Percentiles rank a stretch among this genome's conserved stretches.
Conservation (phyloP, 352 stramenopile species). For the Lagenidium sp. region DNA sequence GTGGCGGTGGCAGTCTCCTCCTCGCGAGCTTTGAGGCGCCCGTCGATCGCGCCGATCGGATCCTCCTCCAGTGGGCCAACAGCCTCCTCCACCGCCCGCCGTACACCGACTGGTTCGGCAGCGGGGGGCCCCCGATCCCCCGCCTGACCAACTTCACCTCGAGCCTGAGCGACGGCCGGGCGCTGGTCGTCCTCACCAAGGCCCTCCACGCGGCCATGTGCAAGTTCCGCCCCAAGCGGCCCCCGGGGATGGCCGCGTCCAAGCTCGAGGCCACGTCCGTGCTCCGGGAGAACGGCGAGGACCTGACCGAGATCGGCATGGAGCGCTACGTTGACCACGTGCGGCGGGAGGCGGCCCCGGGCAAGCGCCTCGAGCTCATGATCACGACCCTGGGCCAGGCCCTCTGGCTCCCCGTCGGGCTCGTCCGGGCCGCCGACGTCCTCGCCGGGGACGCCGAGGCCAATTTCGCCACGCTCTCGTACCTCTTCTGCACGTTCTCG, state of each 20-base stretch:
- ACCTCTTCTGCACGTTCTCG: conserved; percentile 59
- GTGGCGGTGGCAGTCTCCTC: no score
- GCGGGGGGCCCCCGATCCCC: no score
- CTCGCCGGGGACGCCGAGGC: conserved; percentile 59
- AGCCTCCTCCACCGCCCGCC: conserved; percentile 29
- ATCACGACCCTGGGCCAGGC: conserved; percentile 60
- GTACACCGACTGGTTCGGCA: conserved; percentile 36
- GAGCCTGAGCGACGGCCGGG: conserved; percentile 50
- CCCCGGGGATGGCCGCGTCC: conserved; percentile 13
- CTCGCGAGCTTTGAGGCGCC: conserved; percentile 33
- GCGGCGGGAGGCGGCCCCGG: conserved; percentile 26
- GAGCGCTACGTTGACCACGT: conserved; percentile 69
- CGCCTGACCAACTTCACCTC: conserved; percentile 62
- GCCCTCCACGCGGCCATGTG: conserved; percentile 60
- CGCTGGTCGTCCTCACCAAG: conserved; percentile 48
- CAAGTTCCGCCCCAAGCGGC: conserved; percentile 26
- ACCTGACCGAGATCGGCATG: conserved; percentile 71
- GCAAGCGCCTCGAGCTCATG: conserved; percentile 63
- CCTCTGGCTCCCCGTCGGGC: conserved; percentile 51
- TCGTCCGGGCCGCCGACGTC: conserved; percentile 61
- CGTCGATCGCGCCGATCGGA: conserved; percentile 53
- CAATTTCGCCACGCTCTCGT: conserved; percentile 65
- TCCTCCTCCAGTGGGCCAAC: conserved; percentile 75
- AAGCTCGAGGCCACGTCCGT: conserved; percentile 51
- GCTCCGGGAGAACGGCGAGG: conserved; percentile 65